Evolutionary conservation across 257 asterid species (phyloP), one percentile per base, ranked within the genome.

Genomic region (Penstemon newberryi): DNA sequence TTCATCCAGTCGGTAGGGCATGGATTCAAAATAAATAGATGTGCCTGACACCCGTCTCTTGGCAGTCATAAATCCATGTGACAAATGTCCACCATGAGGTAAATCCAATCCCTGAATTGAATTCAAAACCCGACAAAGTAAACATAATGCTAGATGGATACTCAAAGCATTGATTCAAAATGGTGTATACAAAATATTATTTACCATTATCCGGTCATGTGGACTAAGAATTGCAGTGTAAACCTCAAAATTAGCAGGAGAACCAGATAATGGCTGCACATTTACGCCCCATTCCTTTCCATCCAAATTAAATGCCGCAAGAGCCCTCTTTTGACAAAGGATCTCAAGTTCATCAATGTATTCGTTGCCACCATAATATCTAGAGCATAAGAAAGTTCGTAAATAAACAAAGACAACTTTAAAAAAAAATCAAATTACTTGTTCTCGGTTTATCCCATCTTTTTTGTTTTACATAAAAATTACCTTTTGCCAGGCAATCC

Each of bases 11-110:
- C 90, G 89, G 60, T 94, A 91, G 18, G 97, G 97, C 97, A 93
- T 87, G 52, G 99, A 91, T 69, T 93, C 97, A 55, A 93, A 93
- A 75, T 87, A 91, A 70, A 93, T 85, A 62, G 99, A 93, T 67
- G 99, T 93, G 79, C 89, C 97, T 0, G 97, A 93, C 36, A 91
- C 96, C 61, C 96, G 84, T 77, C 95, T 85, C 79, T 93, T 93
- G 47, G 97, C 73, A 73, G 97, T 93, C 99, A 94, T 91, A 81
- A 89, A 94, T 38, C 99, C 97, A 83, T 91, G 97, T 15, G 97
- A 89, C 70, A 94, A 81, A 75, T 94, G 97, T 54, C 99, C 97
- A 18, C 96, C 99, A 68, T 87, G 99, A 73, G 97, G 96, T 71
- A 94, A 86, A 87, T 94, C 96, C 87, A 91, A 72, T 13, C 99